Base-by-base conservation (phyloP, 73 alveolate species). In the Uronychia binucleata region DNA sequence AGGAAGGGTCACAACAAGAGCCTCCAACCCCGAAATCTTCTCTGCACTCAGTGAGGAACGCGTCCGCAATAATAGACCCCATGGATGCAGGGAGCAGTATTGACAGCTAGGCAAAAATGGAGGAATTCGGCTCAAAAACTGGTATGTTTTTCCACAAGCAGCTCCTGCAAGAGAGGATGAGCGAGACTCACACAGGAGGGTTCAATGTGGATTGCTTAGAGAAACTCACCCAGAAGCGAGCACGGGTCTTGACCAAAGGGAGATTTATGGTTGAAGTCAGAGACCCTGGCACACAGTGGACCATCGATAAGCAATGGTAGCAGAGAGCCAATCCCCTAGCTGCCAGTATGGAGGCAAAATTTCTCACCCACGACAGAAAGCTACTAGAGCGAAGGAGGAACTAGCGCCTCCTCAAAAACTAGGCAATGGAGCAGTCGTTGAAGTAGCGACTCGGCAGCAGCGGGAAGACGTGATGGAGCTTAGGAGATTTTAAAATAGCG, bases 311-410 rank as follows among this genome's bases (percentile, higher is more conserved):
- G 32, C 32, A 31, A 14, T 83, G 90, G 90, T 58, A 76, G 58
- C 1, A 25, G 74, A 83, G 75, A 34, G 82, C 90, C 0, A 83
- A 83, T 34, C 90, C 90, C 8, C 8, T 27, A 14, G 84, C 85
- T 0, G 79, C 80, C 5, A 25, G 75, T 13, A 82, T 31, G 31
- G 90, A 83, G 46, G 28, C 1, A 1, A 75, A 77, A 5, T 19
- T 78, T 26, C 79, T 59, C 35, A n/a, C 19, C 14, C 32, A 59
- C 0, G 90, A 83, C 34, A 14, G 78, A 14, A 83, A 83, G 31
- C 58, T 75, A 5, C 79, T 83, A 27, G 90, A 83, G 60, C 74
- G 75, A 32, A 31, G 85, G 14, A 31, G 90, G 26, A 83, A 83
- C 75, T 33, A 76, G 34, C 19, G 90, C n/a, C 25, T 83, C 19